Conservation (phyloP, 2,329 filamentous ascomycete genomes). For the Huntiella bhutanensis region DNA sequence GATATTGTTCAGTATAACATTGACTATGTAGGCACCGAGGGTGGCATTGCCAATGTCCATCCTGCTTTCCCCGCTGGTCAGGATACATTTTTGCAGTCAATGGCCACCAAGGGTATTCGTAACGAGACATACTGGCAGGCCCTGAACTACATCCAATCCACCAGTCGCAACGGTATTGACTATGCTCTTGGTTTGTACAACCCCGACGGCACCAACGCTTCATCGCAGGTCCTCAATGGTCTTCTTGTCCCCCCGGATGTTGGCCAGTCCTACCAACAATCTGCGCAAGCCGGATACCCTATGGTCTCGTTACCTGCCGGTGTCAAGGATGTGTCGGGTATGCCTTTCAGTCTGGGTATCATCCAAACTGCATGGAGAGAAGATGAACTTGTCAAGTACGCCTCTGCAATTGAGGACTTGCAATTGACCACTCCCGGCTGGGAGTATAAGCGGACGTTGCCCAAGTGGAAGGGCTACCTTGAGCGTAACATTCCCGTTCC, state of each 20-base stretch:
- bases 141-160: constrained; percentile 38
- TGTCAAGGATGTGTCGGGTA: constrained; percentile 23
- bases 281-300: constrained; percentile 59
- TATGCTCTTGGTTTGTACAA: constrained; percentile 32
- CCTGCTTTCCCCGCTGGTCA: constrained; percentile 54
- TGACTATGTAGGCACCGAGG: constrained; percentile 46
- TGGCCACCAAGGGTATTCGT: constrained; percentile 39
- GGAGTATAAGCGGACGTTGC: constrained; percentile 27
- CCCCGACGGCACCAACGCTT: constrained; percentile 14
- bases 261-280: constrained; percentile 47
- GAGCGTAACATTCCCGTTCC: constrained; percentile 25
- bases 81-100: constrained; percentile 47
- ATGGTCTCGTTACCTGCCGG: constrained; percentile 51
- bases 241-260: constrained; percentile 51
- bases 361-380: constrained; percentile 43
- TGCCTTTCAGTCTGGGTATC: constrained; percentile 30
- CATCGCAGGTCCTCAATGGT: constrained; percentile 28
- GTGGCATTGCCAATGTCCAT: constrained; percentile 35
- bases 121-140: constrained; percentile 51
- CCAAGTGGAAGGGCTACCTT: constrained; percentile 33
- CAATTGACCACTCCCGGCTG: constrained; percentile 23
- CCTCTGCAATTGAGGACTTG: constrained; percentile 43
- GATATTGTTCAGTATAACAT: constrained; percentile 49
- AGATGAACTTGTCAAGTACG: constrained; percentile 36
- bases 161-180: constrained; percentile 49